Evolutionary conservation across 2,329 filamentous ascomycete species (phyloP).

Genomic region (Cercospora sp.): DNA sequence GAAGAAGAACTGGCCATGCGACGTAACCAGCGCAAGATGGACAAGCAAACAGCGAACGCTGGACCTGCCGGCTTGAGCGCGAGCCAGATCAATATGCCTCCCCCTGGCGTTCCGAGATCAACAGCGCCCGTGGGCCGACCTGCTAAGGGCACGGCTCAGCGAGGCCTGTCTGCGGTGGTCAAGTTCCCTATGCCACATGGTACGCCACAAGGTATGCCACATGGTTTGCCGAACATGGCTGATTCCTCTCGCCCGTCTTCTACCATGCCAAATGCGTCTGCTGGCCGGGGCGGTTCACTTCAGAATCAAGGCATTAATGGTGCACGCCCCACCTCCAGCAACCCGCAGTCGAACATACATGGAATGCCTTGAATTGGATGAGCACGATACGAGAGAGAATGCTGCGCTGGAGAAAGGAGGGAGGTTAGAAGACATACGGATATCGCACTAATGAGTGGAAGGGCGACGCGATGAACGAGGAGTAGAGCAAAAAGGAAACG

Average conservation of each 20-base stretch:
- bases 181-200: neutral
- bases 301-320: neutral
- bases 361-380: neutral
- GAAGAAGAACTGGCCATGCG: conserved; percentile 43
- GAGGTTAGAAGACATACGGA: neutral
- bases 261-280: neutral
- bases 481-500: neutral
- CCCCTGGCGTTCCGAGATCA: neutral
- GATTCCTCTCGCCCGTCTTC: neutral
- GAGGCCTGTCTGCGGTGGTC: neutral
- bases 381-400: neutral
- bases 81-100: conserved; percentile 16
- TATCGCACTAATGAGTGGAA: neutral
- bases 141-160: neutral
- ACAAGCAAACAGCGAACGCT: conserved; percentile 67
- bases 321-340: conserved; percentile 2
- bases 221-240: neutral
- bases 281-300: neutral
- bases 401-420: neutral
- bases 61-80: conserved; percentile 53
- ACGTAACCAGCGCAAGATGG: conserved; percentile 54
- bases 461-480: neutral
- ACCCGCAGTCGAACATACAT: neutral
- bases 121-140: neutral
- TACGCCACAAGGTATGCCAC: neutral